phyloP scores from a whole-genome alignment of 148 eudicot species.

The Vaccinium vitisidaea region DNA sequence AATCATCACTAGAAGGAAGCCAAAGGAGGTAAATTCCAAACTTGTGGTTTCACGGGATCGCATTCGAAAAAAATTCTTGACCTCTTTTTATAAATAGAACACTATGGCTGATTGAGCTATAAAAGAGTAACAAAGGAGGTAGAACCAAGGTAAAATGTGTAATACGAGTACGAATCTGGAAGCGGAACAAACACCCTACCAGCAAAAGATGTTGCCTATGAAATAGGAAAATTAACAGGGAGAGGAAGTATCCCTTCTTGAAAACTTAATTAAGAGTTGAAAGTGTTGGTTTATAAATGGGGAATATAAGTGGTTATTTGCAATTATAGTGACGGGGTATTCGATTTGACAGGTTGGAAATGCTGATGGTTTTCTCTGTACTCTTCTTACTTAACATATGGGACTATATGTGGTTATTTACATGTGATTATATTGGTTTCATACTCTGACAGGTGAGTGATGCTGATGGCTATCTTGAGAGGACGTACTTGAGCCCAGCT shows the following conservation, averaged over 20 bases:
- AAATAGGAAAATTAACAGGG: background rate
- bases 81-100: background rate
- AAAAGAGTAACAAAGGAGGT: background rate
- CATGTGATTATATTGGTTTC: background rate
- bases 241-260: background rate
- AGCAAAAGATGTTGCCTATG: background rate
- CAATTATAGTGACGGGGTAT: background rate
- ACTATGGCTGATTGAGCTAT: background rate
- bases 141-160: background rate
- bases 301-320: background rate
- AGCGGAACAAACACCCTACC: background rate
- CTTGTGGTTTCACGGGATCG: background rate
- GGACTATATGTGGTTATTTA: background rate
- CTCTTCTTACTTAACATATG: background rate
- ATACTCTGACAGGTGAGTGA: constrained; percentile 75
- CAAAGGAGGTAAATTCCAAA: background rate
- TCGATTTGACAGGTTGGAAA: background rate
- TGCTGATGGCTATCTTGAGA: constrained; percentile 77
- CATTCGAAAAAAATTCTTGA: background rate
- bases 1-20: background rate
- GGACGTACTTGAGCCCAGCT: constrained; percentile 93
- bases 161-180: background rate
- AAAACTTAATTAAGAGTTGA: background rate
- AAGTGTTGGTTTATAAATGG: background rate
- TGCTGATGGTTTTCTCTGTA: background rate